These are phyloP conservation scores for Xerocomellus amylosporus DNA, from an alignment of 768 basidiomycete species.

Conservation along the genomic window DNA sequence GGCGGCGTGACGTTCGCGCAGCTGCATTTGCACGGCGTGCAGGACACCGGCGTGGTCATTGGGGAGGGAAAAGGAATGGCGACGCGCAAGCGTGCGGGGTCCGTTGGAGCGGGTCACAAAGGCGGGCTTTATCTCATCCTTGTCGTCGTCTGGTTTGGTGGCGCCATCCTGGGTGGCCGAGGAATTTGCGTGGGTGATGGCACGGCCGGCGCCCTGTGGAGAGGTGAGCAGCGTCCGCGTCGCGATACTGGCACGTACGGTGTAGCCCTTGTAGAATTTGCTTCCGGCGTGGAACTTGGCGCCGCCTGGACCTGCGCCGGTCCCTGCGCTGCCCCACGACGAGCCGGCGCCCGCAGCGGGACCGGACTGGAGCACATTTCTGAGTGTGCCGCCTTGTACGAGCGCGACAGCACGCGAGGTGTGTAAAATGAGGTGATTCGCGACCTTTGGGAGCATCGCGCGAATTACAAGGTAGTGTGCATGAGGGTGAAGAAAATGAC, in stretches of 20 bases:
- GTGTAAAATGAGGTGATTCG: constrained; percentile 72
- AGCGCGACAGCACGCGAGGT: constrained; percentile 74
- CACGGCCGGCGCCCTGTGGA: constrained; percentile 61
- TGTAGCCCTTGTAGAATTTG: constrained; percentile 66
- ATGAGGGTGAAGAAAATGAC: neutral
- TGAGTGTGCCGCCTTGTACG: constrained; percentile 73
- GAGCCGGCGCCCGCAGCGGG: constrained; percentile 46
- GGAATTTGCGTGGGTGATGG: constrained; percentile 70
- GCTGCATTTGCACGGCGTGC: constrained; percentile 60
- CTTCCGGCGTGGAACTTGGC: constrained; percentile 71
- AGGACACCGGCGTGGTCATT: constrained; percentile 49
- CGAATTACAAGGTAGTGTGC: constrained; percentile 6
- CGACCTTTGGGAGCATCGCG: constrained; percentile 79
- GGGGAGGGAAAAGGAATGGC: constrained; percentile 58
- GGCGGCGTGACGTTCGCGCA: constrained; percentile 56
- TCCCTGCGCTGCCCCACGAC: constrained; percentile 52
- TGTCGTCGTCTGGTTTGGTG: constrained; percentile 52
- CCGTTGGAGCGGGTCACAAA: constrained; percentile 35
- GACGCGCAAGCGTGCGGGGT: constrained; percentile 49
- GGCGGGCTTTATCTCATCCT: constrained; percentile 44
- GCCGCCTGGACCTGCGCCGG: constrained; percentile 60
- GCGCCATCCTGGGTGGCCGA: constrained; percentile 53
- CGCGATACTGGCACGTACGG: constrained; percentile 41
- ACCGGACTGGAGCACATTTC: constrained; percentile 70
- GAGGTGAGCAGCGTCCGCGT: constrained; percentile 1